Conservation (phyloP, 352 stramenopile species). For the Phytophthora cryptogea region DNA sequence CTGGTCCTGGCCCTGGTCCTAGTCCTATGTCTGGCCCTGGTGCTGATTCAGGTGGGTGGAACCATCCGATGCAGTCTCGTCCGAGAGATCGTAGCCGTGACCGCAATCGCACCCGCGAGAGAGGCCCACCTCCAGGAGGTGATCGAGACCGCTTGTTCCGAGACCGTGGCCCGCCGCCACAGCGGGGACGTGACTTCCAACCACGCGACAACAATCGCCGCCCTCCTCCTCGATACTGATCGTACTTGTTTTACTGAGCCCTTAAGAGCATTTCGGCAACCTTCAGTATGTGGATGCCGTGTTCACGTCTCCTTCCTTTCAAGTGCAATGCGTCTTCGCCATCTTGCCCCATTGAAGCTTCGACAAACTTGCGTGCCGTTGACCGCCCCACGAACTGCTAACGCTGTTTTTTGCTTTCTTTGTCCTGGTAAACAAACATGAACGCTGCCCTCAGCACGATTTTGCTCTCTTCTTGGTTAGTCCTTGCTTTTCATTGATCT, state of each 20-base stretch:
- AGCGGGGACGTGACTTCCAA: conserved; percentile 37
- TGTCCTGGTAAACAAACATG: conserved; percentile 37
- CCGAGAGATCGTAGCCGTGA: conserved; percentile 55
- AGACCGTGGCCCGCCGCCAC: conserved; percentile 33
- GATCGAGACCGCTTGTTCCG: conserved; percentile 40
- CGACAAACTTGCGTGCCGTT: conserved; percentile 1
- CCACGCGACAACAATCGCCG: conserved; percentile 36
- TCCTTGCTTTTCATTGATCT: neutral
- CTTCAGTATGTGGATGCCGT: conserved; percentile 1
- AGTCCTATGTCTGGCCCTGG: conserved; percentile 33
- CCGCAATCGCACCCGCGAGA: conserved; percentile 47
- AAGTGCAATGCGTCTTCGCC: conserved; percentile 14
- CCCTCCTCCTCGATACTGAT: conserved; percentile 40
- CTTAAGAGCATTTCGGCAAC: conserved; percentile 12
- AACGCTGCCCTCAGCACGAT: conserved; percentile 13
- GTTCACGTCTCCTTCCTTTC: conserved; percentile 10
- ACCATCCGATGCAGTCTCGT: conserved; percentile 26
- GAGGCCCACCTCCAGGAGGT: conserved; percentile 20
- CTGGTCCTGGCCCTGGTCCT: conserved; percentile 19
- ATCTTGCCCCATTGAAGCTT: conserved; percentile 20
- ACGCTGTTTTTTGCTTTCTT: conserved; percentile 11
- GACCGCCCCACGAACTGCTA: neutral
- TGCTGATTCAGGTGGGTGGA: conserved; percentile 31
- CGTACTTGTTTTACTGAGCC: conserved; percentile 5
- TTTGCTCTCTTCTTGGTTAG: conserved; percentile 20